Evolutionary conservation across 768 basidiomycete genomes (phyloP).

Genomic region (Pleurotus pulmonarius): DNA sequence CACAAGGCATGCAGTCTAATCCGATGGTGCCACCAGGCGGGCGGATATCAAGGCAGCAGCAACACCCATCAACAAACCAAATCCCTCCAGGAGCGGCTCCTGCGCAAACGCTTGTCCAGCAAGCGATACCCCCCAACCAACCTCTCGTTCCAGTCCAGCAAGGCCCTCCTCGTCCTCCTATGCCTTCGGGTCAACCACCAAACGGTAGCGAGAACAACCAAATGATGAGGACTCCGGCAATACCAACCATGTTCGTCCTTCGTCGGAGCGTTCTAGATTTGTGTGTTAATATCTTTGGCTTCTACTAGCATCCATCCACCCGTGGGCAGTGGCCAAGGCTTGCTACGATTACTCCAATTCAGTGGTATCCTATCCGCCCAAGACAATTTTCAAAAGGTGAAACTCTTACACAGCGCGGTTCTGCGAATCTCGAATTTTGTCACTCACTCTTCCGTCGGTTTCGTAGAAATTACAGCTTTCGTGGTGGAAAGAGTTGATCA

Average conservation of each 20-base stretch:
- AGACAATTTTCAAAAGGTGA: constrained; percentile 41
- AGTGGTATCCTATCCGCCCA: constrained; percentile 54
- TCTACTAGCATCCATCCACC: constrained; percentile 16
- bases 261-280: not conserved
- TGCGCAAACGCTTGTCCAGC: constrained; percentile 8
- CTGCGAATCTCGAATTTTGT: not conserved
- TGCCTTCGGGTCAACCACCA: constrained; percentile 11
- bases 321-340: constrained; percentile 58
- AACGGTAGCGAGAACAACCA: not conserved
- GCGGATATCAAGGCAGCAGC: constrained; percentile 6
- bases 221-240: not conserved
- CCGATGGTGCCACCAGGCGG: not conserved
- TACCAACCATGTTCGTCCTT: not conserved
- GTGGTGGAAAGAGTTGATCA: constrained; percentile 65
- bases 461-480: constrained; percentile 57
- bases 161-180: constrained; percentile 10
- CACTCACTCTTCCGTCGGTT: not conserved
- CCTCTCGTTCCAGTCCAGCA: constrained; percentile 16
- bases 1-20: not conserved
- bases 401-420: constrained; percentile 18
- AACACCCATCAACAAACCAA: constrained; percentile 5
- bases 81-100: constrained; percentile 12
- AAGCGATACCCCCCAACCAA: constrained; percentile 16
- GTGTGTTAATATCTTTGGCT: not conserved
- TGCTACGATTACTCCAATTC: constrained; percentile 64